A percentile compares a stretch with the other conserved stretches of the same genome.
phyloP scores from a whole-genome alignment of 495 filamentous ascomycete species.

The Tuber microsphaerosporum region DNA sequence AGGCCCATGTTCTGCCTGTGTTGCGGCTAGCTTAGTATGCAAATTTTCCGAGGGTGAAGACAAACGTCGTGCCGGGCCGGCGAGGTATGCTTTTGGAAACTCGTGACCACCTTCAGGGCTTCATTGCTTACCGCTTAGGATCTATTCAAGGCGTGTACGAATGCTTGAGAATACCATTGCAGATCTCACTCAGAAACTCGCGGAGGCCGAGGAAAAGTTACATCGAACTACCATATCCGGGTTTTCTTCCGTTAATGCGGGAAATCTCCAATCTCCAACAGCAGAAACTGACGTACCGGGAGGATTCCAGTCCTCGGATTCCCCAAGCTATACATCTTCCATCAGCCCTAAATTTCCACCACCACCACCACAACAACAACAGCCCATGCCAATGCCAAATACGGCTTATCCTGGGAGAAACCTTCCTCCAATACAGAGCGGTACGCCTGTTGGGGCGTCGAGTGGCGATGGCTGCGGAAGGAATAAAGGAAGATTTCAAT shows the following conservation, averaged over 20 bases:
- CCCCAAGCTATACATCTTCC: not conserved
- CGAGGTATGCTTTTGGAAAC: conserved; percentile 29
- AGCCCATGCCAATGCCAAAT: not conserved
- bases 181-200: conserved; percentile 34
- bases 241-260: not conserved
- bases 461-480: not conserved
- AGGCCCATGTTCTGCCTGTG: conserved; percentile 38
- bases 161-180: conserved; percentile 30
- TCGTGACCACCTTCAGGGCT: not conserved
- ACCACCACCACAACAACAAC: not conserved
- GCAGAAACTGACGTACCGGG: not conserved
- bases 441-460: not conserved
- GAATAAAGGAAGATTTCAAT: conserved; percentile 19
- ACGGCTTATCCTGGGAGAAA: not conserved
- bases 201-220: conserved; percentile 27
- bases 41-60: conserved; percentile 42
- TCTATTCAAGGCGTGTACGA: conserved; percentile 30
- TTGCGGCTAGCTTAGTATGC: conserved; percentile 39
- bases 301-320: not conserved
- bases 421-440: not conserved
- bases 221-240: conserved; percentile 15
- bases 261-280: not conserved
- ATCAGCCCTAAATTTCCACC: not conserved
- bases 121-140: not conserved
- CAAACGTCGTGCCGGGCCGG: conserved; percentile 37